These are phyloP conservation scores for Cinnamomum chago DNA, from an alignment of 164 flowering plant genomes.

Conservation along the genomic window DNA sequence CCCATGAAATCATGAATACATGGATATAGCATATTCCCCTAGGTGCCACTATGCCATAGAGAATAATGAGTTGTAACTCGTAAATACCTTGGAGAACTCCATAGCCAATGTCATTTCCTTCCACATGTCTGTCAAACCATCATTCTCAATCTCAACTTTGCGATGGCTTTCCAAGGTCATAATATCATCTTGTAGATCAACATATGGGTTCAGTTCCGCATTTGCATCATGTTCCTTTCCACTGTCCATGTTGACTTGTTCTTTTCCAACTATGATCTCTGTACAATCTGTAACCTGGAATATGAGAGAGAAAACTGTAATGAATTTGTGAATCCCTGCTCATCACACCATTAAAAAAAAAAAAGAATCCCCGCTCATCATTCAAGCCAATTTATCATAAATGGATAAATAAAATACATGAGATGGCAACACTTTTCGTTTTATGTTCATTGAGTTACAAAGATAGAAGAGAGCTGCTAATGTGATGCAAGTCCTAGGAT, in stretches of 20 bases:
- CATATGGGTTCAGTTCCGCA: slow-evolving; percentile 14
- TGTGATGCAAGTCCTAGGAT: no score
- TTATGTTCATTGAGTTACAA: no score
- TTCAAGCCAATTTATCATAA: no score
- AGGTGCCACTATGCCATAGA: neutral
- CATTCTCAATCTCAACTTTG: slow-evolving; percentile 28
- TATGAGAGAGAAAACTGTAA: neutral
- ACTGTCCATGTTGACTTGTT: slow-evolving; percentile 10
- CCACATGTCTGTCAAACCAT: slow-evolving; percentile 72
- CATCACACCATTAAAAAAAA: no score
- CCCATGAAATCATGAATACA: no score
- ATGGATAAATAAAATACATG: no score
- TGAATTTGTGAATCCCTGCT: no score
- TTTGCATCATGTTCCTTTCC: neutral
- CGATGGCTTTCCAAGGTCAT: slow-evolving; percentile 13
- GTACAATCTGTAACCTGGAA: neutral
- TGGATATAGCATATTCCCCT: no score
- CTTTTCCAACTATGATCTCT: no score
- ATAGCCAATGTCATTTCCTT: slow-evolving; percentile 60
- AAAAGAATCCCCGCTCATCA: no score
- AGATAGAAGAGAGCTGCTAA: no score
- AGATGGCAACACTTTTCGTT: no score
- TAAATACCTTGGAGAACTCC: slow-evolving; percentile 69
- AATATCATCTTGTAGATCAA: slow-evolving; percentile 43
- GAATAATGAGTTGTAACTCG: neutral